Base-by-base conservation (phyloP, 1,284 basidiomycete genomes). In the Fomitopsis palustris region DNA sequence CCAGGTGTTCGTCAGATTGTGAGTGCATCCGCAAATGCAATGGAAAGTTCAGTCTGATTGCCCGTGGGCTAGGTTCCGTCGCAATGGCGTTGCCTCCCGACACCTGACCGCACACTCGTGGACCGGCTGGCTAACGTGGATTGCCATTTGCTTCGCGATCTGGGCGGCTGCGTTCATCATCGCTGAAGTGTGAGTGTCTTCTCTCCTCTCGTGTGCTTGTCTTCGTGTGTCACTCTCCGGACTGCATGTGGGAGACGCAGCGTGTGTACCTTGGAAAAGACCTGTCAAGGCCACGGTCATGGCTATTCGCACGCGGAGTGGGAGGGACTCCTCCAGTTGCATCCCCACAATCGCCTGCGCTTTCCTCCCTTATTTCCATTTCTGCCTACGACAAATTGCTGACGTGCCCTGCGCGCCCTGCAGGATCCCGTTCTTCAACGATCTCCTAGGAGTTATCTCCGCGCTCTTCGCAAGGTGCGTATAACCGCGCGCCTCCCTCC, bases 371-470 rank as follows among this genome's bases (percentile, higher is more conserved):
- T 43, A 6, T 16, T 47, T 45, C 8, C 25, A 47, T 16, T 47
- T 47, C 9, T 12, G 21, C 4, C 25, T 12, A 6, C 14, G 25
- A 21, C 45, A 27, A 27, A 4, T 47, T 29, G 45, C 45, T 47
- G 12, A 47, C 29, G 9, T 25, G 8, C 49, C n/a, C 19, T 52
- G 6, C 31, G 33, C 45, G 45, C 45, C 14, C 27, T 52, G 4
- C 54, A 72, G 70, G 1, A 72, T 73, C 53, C 72, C 72, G 21
- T 73, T 73, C 65, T 73, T 73, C 68, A 73, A 73, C 61, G 72
- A 70, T 51, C 62, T 73, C 12, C 65, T 73, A 29, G 69, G 70
- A 4, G 70, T 73, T 12, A 72, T 73, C 57, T 67, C 65, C 52
- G 39, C 72, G 10, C 41, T 73, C 17, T 73, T 73, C 55, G 70